Conservation (phyloP, 1,139 yeast species). For the Hyphopichia buzzinii region DNA sequence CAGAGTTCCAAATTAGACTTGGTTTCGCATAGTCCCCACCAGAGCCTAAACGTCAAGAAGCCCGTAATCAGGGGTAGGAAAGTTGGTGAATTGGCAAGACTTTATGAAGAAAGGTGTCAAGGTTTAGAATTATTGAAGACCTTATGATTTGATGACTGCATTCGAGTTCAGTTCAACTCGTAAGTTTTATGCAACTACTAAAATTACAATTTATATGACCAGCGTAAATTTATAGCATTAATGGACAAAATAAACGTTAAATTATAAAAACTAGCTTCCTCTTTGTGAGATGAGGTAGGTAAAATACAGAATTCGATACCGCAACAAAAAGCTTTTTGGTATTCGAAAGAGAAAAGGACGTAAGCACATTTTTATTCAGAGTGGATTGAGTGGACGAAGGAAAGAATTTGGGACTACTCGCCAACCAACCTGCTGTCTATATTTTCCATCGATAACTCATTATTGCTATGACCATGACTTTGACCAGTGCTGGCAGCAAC, state of each 20-base stretch:
- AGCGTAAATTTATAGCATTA: background rate
- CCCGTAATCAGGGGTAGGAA: slow-evolving; percentile 54
- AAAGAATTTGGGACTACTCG: too few relatives aligned
- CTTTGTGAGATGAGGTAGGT: too few relatives aligned
- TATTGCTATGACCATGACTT: slow-evolving; percentile 26
- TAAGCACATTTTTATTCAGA: too few relatives aligned
- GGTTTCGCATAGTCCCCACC: slow-evolving; percentile 1
- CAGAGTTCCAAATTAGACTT: background rate
- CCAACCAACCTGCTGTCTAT: slow-evolving; percentile 49
- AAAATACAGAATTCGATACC: too few relatives aligned
- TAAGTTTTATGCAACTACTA: too few relatives aligned
- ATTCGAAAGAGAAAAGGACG: too few relatives aligned
- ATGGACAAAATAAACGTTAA: background rate
- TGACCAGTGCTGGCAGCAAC: slow-evolving; percentile 31
- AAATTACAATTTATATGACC: too few relatives aligned
- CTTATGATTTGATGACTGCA: background rate
- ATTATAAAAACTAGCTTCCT: too few relatives aligned
- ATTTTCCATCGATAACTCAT: slow-evolving; percentile 46
- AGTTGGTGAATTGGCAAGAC: slow-evolving; percentile 53
- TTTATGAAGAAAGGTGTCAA: slow-evolving; percentile 55
- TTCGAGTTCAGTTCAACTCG: too few relatives aligned
- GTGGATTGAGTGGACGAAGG: too few relatives aligned
- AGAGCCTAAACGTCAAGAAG: slow-evolving; percentile 21
- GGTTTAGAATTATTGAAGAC: slow-evolving; percentile 48
- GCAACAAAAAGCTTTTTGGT: too few relatives aligned